These are phyloP conservation scores for Cronartium quercuum DNA, from an alignment of 1,284 basidiomycete species.

Conservation along the genomic window DNA sequence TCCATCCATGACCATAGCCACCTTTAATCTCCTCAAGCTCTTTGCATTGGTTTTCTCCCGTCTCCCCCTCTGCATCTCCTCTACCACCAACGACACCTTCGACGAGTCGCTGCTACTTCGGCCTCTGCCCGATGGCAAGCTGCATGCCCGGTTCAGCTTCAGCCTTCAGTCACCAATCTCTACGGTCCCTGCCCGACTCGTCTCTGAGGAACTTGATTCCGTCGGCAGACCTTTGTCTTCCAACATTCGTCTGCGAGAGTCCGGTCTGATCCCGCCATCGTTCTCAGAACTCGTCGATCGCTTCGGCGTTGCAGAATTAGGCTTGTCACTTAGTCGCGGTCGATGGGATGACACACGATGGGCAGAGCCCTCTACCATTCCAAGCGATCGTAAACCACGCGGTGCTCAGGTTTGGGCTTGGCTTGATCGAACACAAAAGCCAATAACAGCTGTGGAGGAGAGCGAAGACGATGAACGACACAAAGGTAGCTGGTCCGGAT, in stretches of 20 bases:
- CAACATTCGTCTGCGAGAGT: conserved; percentile 1
- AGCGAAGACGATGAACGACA: conserved; percentile 13
- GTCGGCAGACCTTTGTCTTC: neutral
- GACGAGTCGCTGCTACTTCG: conserved; percentile 65
- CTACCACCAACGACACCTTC: conserved; percentile 41
- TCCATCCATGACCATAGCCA: neutral
- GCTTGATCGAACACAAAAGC: conserved; percentile 28
- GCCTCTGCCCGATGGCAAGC: conserved; percentile 73
- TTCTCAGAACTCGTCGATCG: conserved; percentile 77
- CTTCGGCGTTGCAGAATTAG: conserved; percentile 75
- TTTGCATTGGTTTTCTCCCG: neutral
- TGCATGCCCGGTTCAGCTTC: conserved; percentile 78
- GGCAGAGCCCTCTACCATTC: neutral
- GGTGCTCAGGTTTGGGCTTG: conserved; percentile 3
- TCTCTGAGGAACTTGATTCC: conserved; percentile 5
- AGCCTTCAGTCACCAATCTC: conserved; percentile 53
- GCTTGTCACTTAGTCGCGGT: conserved; percentile 55
- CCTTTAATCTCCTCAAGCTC: neutral
- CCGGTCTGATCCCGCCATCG: conserved; percentile 66
- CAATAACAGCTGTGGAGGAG: conserved; percentile 22
- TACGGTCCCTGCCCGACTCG: conserved; percentile 19
- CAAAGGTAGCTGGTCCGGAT: conserved; percentile 64
- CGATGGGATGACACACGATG: conserved; percentile 42
- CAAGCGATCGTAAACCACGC: neutral
- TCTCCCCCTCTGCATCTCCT: neutral